phyloP scores from a whole-genome alignment of 306 rosid species.

The Casuarina glauca region DNA sequence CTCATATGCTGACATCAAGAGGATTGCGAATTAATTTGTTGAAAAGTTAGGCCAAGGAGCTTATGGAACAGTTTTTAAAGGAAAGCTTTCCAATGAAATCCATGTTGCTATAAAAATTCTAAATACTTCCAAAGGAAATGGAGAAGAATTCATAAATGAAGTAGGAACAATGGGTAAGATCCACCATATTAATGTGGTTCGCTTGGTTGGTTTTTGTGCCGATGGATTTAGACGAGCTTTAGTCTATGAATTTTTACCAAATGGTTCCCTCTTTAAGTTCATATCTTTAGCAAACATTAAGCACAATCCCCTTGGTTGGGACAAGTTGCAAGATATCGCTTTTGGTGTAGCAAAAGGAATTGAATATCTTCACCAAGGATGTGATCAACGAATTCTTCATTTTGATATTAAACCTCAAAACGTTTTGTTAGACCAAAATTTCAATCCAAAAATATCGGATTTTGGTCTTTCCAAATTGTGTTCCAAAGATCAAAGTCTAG shows the following conservation, averaged over 20 bases:
- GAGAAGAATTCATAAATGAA: background rate
- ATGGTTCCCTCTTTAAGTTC: background rate
- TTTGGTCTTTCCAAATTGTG: background rate
- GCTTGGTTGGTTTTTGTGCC: background rate
- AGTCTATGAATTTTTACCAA: background rate
- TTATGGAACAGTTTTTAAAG: background rate
- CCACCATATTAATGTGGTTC: background rate
- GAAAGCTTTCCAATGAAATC: background rate
- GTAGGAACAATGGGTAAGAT: background rate
- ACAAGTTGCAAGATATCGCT: background rate
- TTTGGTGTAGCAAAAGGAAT: background rate
- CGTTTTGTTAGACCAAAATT: background rate
- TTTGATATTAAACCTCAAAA: background rate
- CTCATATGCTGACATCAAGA: background rate
- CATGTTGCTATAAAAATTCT: background rate
- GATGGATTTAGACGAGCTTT: background rate
- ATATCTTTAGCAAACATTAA: background rate
- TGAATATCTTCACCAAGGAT: background rate
- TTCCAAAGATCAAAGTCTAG: background rate
- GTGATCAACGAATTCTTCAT: background rate
- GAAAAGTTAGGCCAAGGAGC: background rate
- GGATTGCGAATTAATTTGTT: background rate
- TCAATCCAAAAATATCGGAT: background rate
- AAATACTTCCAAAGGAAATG: background rate
- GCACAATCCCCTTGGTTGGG: background rate